A percentile compares a stretch with the other conserved stretches of the same genome.
These are phyloP conservation scores for Ceratobasidium sp. DNA, from an alignment of 1,284 basidiomycete species.

Conservation along the genomic window DNA sequence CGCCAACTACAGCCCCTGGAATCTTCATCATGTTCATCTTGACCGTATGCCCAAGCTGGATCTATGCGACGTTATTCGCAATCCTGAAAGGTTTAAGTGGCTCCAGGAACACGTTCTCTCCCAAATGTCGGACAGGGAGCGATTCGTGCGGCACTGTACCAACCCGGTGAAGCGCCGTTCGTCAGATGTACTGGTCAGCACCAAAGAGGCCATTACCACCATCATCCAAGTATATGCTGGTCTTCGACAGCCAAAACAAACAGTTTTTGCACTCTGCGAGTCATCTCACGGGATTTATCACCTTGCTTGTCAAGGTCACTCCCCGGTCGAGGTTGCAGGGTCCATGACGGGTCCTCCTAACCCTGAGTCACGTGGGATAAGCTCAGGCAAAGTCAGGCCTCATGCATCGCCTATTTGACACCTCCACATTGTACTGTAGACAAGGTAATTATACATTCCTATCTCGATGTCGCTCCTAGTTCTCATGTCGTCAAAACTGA, in stretches of 20 bases:
- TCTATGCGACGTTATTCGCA: neutral
- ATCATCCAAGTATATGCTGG: slow-evolving; percentile 27
- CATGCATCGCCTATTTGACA: too few relatives aligned
- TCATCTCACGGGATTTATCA: neutral
- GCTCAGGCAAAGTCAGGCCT: too few relatives aligned
- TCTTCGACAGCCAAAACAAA: neutral
- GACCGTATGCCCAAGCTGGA: slow-evolving; percentile 30
- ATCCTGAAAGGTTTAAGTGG: slow-evolving; percentile 22
- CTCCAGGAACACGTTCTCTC: neutral
- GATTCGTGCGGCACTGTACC: slow-evolving; percentile 4
- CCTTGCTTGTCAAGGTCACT: too few relatives aligned
- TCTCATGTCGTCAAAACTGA: too few relatives aligned
- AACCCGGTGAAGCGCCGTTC: slow-evolving; percentile 7
- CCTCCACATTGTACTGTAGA: too few relatives aligned
- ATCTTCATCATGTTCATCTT: slow-evolving; percentile 18
- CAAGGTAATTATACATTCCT: too few relatives aligned
- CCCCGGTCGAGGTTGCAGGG: too few relatives aligned
- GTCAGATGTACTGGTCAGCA: slow-evolving; percentile 29
- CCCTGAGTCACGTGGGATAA: too few relatives aligned
- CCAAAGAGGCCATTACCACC: slow-evolving; percentile 20
- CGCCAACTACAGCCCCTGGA: slow-evolving; percentile 18
- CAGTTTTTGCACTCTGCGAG: slow-evolving; percentile 8
- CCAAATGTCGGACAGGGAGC: slow-evolving; percentile 27
- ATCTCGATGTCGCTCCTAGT: too few relatives aligned
- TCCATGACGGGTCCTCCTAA: too few relatives aligned